Base-by-base conservation (phyloP, 257 asterid genomes). In the Thymus mandschuricus region DNA sequence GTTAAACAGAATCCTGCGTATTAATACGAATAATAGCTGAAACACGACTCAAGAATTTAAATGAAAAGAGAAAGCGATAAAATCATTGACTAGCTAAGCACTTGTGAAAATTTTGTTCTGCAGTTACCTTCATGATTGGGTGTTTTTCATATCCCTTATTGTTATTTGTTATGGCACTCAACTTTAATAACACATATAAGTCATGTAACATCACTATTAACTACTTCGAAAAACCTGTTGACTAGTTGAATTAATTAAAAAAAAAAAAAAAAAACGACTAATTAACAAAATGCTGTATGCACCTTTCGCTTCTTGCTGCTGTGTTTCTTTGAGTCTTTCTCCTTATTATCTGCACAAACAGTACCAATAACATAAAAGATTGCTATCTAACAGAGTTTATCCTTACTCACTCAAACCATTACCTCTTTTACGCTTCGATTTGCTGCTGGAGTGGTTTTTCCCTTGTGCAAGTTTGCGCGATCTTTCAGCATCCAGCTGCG, bases 401-500 rank as follows among this genome's bases (percentile, higher is more conserved):
- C 73, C 50, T 33, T 52, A 65, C 28, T 51, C 43, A 69, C 33
- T 9, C 60, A 67, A 64, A 12, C 48, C 74, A 64, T 80, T 87
- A 93, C 98, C 96, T 71, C 79, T 91, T 79, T 79, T 83, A 79
- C 74, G 84, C 80, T 84, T 78, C 68, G 88, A 89, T 83, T 80
- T 87, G 80, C 89, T 79, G 81, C 86, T 85, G 9, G 96, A 86
- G 86, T 87, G 96, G 77, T 93, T 91, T 80, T 91, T 87, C 71
- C 97, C 97, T 12, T 86, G 92, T 60, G 96, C 75, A 66, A 93
- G 98, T 68, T 93, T 93, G 46, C 73, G 74, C 5, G 97, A 86
- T 85, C 97, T 85, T 85, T 93, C 98, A 74, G 99, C 99, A 83
- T 95, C 99, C 69, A 95, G 81, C 82, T 95, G 99, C 72, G 99